phyloP scores from a whole-genome alignment of 1,284 basidiomycete genomes.

The Cryptococcus neoformans region DNA sequence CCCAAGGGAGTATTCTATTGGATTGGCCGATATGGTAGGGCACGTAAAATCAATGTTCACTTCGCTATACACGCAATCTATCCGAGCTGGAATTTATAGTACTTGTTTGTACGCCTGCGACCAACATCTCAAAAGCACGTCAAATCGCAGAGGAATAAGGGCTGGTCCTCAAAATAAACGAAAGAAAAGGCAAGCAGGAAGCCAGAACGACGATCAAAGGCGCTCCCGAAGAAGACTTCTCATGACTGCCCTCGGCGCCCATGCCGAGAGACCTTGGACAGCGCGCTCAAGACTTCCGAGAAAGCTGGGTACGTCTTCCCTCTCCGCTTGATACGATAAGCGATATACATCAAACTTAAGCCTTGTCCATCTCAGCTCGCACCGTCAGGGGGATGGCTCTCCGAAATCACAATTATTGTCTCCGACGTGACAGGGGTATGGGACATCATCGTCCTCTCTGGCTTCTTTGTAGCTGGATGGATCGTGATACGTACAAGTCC shows the following conservation, averaged over 20 bases:
- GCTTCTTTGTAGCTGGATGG: conserved; percentile 25
- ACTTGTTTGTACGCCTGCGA: too few relatives aligned
- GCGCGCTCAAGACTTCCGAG: conserved; percentile 15
- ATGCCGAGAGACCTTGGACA: conserved; percentile 14
- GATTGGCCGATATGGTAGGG: too few relatives aligned
- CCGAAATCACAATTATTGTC: conserved; percentile 18
- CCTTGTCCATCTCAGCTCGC: conserved; percentile 16
- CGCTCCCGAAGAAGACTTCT: not conserved
- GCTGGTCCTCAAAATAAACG: too few relatives aligned
- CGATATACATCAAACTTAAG: too few relatives aligned
- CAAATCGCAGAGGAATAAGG: too few relatives aligned
- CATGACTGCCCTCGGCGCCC: not conserved
- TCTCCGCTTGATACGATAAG: not conserved
- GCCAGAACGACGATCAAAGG: too few relatives aligned
- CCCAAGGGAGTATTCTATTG: too few relatives aligned
- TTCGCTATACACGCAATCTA: too few relatives aligned
- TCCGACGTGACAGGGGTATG: conserved; percentile 22
- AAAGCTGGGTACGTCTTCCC: conserved; percentile 10
- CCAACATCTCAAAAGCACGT: too few relatives aligned
- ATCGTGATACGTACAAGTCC: conserved; percentile 23
- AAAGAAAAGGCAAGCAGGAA: too few relatives aligned
- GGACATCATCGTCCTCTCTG: conserved; percentile 21
- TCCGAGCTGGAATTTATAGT: too few relatives aligned
- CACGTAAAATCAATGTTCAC: too few relatives aligned
- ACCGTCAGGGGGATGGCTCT: conserved; percentile 32